phyloP scores from a whole-genome alignment of 78 protist species.

The Chrysochromulina parva region DNA sequence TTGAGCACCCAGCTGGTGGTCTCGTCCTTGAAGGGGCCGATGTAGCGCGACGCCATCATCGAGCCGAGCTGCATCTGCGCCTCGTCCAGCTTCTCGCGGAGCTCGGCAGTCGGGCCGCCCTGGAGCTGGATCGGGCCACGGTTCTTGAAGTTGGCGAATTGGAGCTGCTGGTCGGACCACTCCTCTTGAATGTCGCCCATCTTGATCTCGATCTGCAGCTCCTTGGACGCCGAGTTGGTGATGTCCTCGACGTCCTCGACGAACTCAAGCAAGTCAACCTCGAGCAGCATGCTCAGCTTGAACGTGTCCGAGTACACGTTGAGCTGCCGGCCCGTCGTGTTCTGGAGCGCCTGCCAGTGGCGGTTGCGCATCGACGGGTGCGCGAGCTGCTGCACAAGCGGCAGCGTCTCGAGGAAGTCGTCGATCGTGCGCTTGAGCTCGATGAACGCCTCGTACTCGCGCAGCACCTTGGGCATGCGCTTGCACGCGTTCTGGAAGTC shows the following conservation, averaged over 20 bases:
- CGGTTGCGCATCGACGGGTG: neutral
- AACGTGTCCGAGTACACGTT: neutral
- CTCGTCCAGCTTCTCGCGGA: slow-evolving; percentile 77
- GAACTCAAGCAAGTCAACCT: slow-evolving; percentile 44
- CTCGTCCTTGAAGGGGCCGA: slow-evolving; percentile 67
- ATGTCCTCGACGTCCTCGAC: slow-evolving; percentile 80
- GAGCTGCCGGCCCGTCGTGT: neutral
- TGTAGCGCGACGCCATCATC: slow-evolving; percentile 69
- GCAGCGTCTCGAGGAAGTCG: slow-evolving; percentile 71
- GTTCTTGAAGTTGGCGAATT: slow-evolving; percentile 69
- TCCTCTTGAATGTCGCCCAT: slow-evolving; percentile 14
- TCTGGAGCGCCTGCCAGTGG: slow-evolving; percentile 10
- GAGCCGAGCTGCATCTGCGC: slow-evolving; percentile 62
- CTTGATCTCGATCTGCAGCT: slow-evolving; percentile 59
- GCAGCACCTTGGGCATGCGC: slow-evolving; percentile 66
- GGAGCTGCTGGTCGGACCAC: slow-evolving; percentile 28
- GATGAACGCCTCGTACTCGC: slow-evolving; percentile 74
- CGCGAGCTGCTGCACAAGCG: slow-evolving; percentile 47
- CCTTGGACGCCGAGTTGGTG: slow-evolving; percentile 49
- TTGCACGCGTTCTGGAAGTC: slow-evolving; percentile 42
- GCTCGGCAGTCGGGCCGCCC: slow-evolving; percentile 52
- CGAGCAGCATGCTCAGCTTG: slow-evolving; percentile 57
- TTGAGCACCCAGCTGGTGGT: slow-evolving; percentile 40
- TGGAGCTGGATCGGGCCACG: slow-evolving; percentile 70
- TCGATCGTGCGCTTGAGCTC: slow-evolving; percentile 75